Evolutionary conservation across 768 basidiomycete genomes (phyloP).

Genomic region (Phlebiopsis gigantea): DNA sequence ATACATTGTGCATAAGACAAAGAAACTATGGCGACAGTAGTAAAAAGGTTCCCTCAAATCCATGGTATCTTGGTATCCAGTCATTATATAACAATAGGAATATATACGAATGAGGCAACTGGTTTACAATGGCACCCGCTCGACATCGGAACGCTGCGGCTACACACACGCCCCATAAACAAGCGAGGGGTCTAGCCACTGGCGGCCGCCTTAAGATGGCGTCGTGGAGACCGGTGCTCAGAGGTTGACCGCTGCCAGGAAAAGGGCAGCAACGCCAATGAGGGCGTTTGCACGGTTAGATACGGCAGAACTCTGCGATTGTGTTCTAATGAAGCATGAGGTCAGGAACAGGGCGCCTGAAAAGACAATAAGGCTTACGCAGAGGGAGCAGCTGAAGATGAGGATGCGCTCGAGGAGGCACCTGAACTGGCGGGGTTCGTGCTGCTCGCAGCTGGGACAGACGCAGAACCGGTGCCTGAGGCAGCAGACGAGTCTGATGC

Average conservation of each 20-base stretch:
- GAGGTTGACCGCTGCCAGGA: constrained; percentile 40
- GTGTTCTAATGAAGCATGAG: constrained; percentile 10
- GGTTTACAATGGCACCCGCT: background rate
- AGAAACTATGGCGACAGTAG: background rate
- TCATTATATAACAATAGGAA: background rate
- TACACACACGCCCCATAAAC: background rate
- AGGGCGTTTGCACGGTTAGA: constrained; percentile 31
- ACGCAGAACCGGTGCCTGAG: constrained; percentile 17
- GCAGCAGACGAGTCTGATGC: constrained; percentile 33
- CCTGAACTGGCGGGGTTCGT: background rate
- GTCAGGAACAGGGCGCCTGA: background rate
- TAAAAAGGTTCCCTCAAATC: background rate
- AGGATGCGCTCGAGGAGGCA: background rate
- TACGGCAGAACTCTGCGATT: constrained; percentile 12
- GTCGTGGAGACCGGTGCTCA: constrained; percentile 21
- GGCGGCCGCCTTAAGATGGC: background rate
- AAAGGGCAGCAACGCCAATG: constrained; percentile 38
- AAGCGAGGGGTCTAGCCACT: background rate
- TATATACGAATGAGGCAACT: background rate
- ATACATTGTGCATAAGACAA: background rate
- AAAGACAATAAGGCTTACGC: background rate
- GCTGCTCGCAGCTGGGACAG: background rate
- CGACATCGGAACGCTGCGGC: background rate
- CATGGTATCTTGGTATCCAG: background rate
- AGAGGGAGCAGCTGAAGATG: constrained; percentile 17